Conservation (phyloP, 768 basidiomycete species). For the Fomitopsis serialis region DNA sequence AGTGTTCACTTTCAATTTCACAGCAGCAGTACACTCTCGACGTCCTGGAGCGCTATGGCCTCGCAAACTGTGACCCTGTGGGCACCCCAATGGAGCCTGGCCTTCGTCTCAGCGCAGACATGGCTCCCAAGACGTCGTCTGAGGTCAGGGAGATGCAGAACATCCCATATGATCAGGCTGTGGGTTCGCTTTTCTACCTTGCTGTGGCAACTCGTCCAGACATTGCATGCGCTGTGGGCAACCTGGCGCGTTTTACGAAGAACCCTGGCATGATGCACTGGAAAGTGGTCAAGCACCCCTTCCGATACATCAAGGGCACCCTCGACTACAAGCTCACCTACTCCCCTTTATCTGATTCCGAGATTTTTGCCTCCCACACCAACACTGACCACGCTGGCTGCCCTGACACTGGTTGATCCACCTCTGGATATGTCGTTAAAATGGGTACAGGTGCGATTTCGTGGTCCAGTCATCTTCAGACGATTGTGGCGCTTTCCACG, state of each 20-base stretch:
- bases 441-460: constrained; percentile 30
- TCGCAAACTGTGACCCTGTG: constrained; percentile 17
- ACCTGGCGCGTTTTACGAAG: constrained; percentile 20
- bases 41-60: constrained; percentile 16
- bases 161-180: constrained; percentile 13
- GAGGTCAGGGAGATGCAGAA: constrained; percentile 4
- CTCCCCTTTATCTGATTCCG: background rate
- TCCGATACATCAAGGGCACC: constrained; percentile 33
- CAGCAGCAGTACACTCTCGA: constrained; percentile 18
- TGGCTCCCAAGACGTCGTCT: background rate
- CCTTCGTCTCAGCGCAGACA: constrained; percentile 5
- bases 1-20: constrained; percentile 9
- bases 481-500: constrained; percentile 33
- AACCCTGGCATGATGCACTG: constrained; percentile 28
- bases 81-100: constrained; percentile 16
- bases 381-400: constrained; percentile 26
- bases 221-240: constrained; percentile 23
- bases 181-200: constrained; percentile 24
- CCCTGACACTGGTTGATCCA: constrained; percentile 23
- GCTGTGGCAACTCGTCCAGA: constrained; percentile 29
- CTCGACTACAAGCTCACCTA: constrained; percentile 18
- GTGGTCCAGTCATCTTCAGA: constrained; percentile 35
- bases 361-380: constrained; percentile 15
- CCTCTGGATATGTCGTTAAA: constrained; percentile 31
- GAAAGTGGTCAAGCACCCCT: constrained; percentile 30